Percentiles rank a stretch among this genome's conserved stretches.
These are phyloP conservation scores for Grosmannia clavigera DNA, from an alignment of 2,329 filamentous ascomycete species.

Conservation along the genomic window DNA sequence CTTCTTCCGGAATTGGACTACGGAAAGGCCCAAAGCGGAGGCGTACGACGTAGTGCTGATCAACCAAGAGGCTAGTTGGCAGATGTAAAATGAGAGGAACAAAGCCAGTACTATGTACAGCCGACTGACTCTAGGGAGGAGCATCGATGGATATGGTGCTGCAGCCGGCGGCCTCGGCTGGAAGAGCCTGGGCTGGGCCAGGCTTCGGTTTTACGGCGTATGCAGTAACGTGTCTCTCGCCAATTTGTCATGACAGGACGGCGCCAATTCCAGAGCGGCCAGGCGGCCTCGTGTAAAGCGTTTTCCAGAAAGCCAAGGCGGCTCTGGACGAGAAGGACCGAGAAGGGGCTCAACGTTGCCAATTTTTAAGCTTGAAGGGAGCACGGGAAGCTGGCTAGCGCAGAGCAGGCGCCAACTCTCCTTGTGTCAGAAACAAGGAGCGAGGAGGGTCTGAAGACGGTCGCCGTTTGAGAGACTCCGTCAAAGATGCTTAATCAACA, in stretches of 20 bases:
- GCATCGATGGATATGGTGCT: no score
- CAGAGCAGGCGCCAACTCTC: background rate
- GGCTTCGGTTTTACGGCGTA: no score
- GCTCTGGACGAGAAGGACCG: no score
- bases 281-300: no score
- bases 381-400: background rate
- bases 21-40: background rate
- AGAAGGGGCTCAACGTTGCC: background rate
- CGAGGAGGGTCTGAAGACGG: background rate
- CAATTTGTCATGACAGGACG: no score
- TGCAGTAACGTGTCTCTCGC: no score
- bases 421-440: background rate
- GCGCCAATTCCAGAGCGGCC: no score
- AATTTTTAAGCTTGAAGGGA: background rate
- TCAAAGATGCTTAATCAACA: background rate
- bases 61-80: no score
- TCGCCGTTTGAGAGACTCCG: background rate
- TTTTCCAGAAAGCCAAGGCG: background rate
- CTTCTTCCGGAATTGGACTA: background rate
- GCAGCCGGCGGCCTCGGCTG: no score
- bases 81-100: background rate
- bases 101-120: background rate
- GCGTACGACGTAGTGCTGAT: no score
- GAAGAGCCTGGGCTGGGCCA: no score
- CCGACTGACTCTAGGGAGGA: no score